Evolutionary conservation across 2,329 filamentous ascomycete genomes (phyloP).

Genomic region (Echinosphaeria canescens): DNA sequence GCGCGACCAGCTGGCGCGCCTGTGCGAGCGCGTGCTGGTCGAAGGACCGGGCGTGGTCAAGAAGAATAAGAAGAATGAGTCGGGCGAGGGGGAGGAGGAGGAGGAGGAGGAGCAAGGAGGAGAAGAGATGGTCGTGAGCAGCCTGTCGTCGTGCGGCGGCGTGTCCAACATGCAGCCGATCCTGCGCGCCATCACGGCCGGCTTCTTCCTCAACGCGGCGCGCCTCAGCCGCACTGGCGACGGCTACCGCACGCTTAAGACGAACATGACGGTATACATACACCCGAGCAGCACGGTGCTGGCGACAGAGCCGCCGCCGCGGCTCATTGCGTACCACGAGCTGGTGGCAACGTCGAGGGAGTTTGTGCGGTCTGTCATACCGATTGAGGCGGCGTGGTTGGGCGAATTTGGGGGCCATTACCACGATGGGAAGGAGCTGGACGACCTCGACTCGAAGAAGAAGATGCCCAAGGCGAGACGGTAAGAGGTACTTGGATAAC

Average conservation of each 20-base stretch:
- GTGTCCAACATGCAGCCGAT: slow-evolving; percentile 55
- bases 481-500: no score
- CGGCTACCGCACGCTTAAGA: slow-evolving; percentile 82
- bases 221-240: slow-evolving; percentile 66
- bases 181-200: slow-evolving; percentile 70
- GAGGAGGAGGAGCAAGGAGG: no score
- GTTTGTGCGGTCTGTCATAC: slow-evolving; percentile 79
- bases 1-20: slow-evolving; percentile 72
- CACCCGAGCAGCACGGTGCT: slow-evolving; percentile 74
- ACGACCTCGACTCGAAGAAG: slow-evolving; percentile 63
- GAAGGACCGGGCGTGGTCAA: no score
- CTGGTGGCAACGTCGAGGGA: slow-evolving; percentile 70
- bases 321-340: slow-evolving; percentile 78
- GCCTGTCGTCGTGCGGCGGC: slow-evolving; percentile 48
- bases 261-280: slow-evolving; percentile 71
- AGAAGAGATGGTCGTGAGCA: no score
- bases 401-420: slow-evolving; percentile 85
- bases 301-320: slow-evolving; percentile 50
- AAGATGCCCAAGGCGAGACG: slow-evolving; percentile 24
- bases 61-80: no score
- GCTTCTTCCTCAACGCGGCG: slow-evolving; percentile 89
- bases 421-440: slow-evolving; percentile 79
- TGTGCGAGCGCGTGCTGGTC: slow-evolving; percentile 60
- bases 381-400: slow-evolving; percentile 68
- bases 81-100: no score